phyloP scores from a whole-genome alignment of 2,329 filamentous ascomycete species.

The Nannizziopsis arthrosporioides region DNA sequence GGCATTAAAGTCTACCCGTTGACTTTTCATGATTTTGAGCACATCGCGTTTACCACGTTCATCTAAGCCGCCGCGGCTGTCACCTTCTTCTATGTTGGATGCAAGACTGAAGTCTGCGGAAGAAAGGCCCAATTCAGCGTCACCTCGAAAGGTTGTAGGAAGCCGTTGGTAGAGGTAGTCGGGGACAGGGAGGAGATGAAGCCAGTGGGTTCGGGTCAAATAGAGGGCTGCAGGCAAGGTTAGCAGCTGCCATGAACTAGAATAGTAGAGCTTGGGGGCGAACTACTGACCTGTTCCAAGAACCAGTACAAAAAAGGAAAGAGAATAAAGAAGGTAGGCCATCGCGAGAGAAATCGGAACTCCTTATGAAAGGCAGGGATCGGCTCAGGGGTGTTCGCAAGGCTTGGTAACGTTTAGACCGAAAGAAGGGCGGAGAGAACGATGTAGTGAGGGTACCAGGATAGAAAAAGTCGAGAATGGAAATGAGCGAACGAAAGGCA shows the following conservation, averaged over 20 bases:
- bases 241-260: neutral
- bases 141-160: slow-evolving; percentile 63
- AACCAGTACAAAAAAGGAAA: slow-evolving; percentile 60
- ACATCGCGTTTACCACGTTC: slow-evolving; percentile 69
- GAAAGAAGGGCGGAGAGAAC: neutral
- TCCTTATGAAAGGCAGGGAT: neutral
- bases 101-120: slow-evolving; percentile 72
- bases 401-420: neutral
- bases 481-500: neutral
- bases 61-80: slow-evolving; percentile 70
- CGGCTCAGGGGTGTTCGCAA: neutral
- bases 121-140: slow-evolving; percentile 78
- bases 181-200: slow-evolving; percentile 53
- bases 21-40: slow-evolving; percentile 78
- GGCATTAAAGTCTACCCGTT: slow-evolving; percentile 76
- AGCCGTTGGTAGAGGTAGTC: slow-evolving; percentile 66
- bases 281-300: slow-evolving; percentile 53
- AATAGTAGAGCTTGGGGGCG: neutral
- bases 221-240: slow-evolving; percentile 49
- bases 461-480: neutral
- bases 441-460: neutral
- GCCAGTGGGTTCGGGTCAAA: slow-evolving; percentile 68
- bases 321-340: slow-evolving; percentile 68
- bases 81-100: slow-evolving; percentile 67
- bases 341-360: slow-evolving; percentile 38